Evolutionary conservation across 257 asterid genomes (phyloP), one percentile per base, ranked within the genome.

Genomic region (Prunella vulgaris): DNA sequence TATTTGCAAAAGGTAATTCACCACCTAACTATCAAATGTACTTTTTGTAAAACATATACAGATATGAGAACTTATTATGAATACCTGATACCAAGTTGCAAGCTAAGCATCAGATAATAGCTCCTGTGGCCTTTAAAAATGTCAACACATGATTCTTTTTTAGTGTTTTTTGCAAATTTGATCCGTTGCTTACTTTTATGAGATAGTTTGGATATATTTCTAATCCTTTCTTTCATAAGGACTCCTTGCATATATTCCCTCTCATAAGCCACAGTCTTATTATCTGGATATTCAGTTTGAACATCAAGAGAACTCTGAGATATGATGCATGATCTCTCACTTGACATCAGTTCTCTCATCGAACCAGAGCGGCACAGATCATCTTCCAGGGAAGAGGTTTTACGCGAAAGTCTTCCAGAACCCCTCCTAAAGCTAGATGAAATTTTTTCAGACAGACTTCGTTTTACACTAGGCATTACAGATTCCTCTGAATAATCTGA

Each of bases 201-300:
- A 64, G 96, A 77, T 62, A 74, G 72, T 75, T 80, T 80, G 52
- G 93, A 68, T 38, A 69, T 73, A 68, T 74, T 78, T 75, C 80
- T 80, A 70, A 83, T 68, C 52, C 89, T 80, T 82, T 94, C 99
- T 77, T 79, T 89, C 75, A 94, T 83, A 71, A 91, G 84, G 74
- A 91, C 97, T 77, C 97, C 99, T 85, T 94, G 99, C 88, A 90
- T 91, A 76, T 94, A 94, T 80, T 91, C 99, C 80, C 97, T 91
- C 84, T 91, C 97, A 79, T 79, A 91, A 46, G 89, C 90, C 71
- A 87, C 78, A 22, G 77, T 61, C 61, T 66, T 72, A 18, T 70
- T 69, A 60, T 79, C 84, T 76, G 75, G 68, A 66, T 73, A 48
- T 76, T 86, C 95, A 20, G 74, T 30, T 68, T 71, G 88, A 75